Evolutionary conservation across 768 basidiomycete species (phyloP).

Genomic region (Guyanaporus albipodus): DNA sequence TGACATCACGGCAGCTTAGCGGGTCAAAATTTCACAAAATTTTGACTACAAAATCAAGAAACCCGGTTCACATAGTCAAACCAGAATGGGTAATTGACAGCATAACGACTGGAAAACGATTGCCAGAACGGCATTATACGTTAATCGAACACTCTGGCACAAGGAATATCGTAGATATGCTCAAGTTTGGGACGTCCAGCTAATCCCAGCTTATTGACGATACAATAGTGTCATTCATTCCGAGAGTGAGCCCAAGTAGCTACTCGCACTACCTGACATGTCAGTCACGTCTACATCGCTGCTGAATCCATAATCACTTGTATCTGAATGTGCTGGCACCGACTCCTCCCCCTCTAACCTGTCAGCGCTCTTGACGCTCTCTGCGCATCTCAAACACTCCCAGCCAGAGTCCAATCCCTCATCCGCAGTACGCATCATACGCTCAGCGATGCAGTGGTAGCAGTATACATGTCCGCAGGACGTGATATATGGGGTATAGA

Average conservation of each 20-base stretch:
- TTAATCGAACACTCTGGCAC: constrained; percentile 40
- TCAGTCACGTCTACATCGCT: constrained; percentile 44
- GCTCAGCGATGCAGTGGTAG: constrained; percentile 87
- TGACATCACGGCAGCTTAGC: constrained; percentile 69
- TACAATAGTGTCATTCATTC: constrained; percentile 18
- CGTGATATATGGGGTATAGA: constrained; percentile 79
- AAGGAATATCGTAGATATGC: constrained; percentile 39
- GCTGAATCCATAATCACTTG: constrained; percentile 60
- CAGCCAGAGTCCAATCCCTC: constrained; percentile 57
- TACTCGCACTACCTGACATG: constrained; percentile 48
- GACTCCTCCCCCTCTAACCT: constrained; percentile 40
- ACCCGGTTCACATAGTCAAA: constrained; percentile 57
- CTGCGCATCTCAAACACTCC: constrained; percentile 81
- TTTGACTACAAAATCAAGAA: constrained; percentile 48
- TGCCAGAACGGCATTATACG: constrained; percentile 57
- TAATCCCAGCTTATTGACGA: neutral
- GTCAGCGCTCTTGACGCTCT: constrained; percentile 59
- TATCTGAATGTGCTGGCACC: constrained; percentile 23
- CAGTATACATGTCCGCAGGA: constrained; percentile 88
- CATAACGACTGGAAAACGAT: constrained; percentile 53
- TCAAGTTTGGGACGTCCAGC: constrained; percentile 21
- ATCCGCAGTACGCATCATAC: constrained; percentile 68
- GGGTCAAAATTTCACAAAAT: constrained; percentile 68
- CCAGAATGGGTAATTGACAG: constrained; percentile 78
- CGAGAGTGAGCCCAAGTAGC: constrained; percentile 35